Percentiles rank a stretch among this genome's conserved stretches.
Conservation (phyloP, 2,329 filamentous ascomycete genomes). For the Pseudopithomyces chartarum region DNA sequence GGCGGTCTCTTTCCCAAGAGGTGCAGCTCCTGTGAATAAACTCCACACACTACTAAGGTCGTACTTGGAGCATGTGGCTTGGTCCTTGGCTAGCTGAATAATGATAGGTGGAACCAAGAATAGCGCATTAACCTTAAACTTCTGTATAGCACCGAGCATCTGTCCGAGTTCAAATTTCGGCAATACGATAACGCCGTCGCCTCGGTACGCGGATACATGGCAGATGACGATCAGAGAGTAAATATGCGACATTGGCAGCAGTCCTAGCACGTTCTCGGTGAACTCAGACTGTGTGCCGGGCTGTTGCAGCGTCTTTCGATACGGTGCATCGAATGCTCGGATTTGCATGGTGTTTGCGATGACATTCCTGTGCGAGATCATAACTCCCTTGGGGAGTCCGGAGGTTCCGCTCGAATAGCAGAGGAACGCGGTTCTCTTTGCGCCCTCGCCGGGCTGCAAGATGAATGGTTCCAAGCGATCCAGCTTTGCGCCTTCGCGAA, state of each 20-base stretch:
- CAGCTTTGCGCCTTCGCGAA: slow-evolving; percentile 63
- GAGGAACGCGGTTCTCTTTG: slow-evolving; percentile 72
- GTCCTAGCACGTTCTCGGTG: slow-evolving; percentile 64
- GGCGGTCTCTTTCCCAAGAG: slow-evolving; percentile 74
- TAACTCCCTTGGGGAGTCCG: slow-evolving; percentile 81
- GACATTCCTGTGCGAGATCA: slow-evolving; percentile 79
- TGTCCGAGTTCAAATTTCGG: slow-evolving; percentile 75
- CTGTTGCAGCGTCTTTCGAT: slow-evolving; percentile 49
- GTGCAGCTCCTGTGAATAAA: slow-evolving; percentile 78
- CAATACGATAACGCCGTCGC: slow-evolving; percentile 74
- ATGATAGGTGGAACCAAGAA: slow-evolving; percentile 82
- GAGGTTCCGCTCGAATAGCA: slow-evolving; percentile 83
- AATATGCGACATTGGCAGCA: slow-evolving; percentile 83
- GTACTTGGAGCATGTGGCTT: slow-evolving; percentile 65
- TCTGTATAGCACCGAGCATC: slow-evolving; percentile 68
- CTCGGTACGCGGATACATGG: slow-evolving; percentile 68
- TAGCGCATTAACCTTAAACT: slow-evolving; percentile 69
- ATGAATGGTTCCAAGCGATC: slow-evolving; percentile 60
- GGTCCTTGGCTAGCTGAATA: slow-evolving; percentile 73
- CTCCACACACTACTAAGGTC: slow-evolving; percentile 70
- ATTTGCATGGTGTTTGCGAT: slow-evolving; percentile 77
- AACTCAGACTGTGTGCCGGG: slow-evolving; percentile 50
- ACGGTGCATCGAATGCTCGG: slow-evolving; percentile 53
- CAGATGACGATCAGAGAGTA: slow-evolving; percentile 76
- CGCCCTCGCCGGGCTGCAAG: slow-evolving; percentile 69